Percentiles rank a stretch among this genome's conserved stretches.
These are phyloP conservation scores for Hymenotorrendiella dingleyae DNA, from an alignment of 2,329 filamentous ascomycete genomes.

Conservation along the genomic window DNA sequence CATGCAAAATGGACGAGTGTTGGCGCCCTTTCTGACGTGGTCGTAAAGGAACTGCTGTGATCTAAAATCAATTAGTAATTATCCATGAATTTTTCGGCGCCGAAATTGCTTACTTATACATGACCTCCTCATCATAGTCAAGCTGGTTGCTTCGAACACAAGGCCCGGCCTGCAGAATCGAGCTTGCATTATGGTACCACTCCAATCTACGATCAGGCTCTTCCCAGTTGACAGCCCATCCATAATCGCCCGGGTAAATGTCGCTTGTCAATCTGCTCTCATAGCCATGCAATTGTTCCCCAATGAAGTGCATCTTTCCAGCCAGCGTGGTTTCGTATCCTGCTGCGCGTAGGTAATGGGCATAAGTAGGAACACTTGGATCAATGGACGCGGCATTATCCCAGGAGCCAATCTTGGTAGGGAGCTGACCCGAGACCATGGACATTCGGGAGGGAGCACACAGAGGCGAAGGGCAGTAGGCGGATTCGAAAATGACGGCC, in stretches of 20 bases:
- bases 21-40: constrained; percentile 72
- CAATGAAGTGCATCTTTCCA: constrained; percentile 97
- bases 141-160: constrained; percentile 91
- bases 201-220: constrained; percentile 78
- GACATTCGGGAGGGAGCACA: constrained; percentile 91
- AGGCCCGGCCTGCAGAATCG: constrained; percentile 81
- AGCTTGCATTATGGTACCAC: constrained; percentile 96
- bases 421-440: constrained; percentile 87
- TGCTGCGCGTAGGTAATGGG: constrained; percentile 78
- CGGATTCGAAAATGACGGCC: constrained; percentile 86
- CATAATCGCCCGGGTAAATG: constrained; percentile 91
- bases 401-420: constrained; percentile 85
- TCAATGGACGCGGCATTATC: constrained; percentile 84
- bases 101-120: constrained; percentile 54
- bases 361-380: constrained; percentile 83
- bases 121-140: constrained; percentile 93
- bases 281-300: constrained; percentile 90
- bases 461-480: constrained; percentile 89
- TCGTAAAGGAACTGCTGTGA: constrained; percentile 87
- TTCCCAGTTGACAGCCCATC: constrained; percentile 95
- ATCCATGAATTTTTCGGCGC: neutral
- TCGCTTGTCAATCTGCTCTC: constrained; percentile 90
- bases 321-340: constrained; percentile 88
- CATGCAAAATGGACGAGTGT: constrained; percentile 73
- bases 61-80: constrained; percentile 19